These are phyloP conservation scores for Fraxinus greggii DNA, from an alignment of 305 asterid species.

Conservation along the genomic window DNA sequence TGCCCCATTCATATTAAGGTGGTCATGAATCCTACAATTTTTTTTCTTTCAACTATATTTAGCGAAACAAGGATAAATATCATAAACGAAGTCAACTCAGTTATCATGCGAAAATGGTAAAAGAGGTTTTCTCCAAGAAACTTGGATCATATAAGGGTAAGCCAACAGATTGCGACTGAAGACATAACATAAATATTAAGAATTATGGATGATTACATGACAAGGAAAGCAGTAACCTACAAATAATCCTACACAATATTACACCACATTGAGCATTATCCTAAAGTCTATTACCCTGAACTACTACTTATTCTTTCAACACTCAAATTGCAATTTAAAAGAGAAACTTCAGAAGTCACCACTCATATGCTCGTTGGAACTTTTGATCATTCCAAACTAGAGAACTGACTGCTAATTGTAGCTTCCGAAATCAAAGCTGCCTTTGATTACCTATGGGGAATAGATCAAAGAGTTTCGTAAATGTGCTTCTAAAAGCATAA, in stretches of 20 bases:
- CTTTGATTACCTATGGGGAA: background rate
- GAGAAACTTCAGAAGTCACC: background rate
- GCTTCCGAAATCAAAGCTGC: background rate
- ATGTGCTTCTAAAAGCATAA: background rate
- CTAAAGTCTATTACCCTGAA: background rate
- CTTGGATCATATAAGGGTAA: background rate
- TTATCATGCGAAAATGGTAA: background rate
- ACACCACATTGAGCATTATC: background rate
- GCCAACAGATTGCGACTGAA: background rate
- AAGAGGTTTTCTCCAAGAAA: background rate
- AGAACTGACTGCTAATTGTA: background rate
- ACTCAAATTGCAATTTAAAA: background rate
- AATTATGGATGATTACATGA: background rate
- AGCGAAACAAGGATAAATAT: background rate
- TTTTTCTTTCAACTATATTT: background rate
- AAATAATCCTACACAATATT: background rate
- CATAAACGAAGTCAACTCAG: background rate
- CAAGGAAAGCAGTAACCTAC: background rate
- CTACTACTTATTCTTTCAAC: background rate
- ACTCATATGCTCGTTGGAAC: background rate
- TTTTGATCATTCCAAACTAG: background rate
- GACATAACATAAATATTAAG: background rate
- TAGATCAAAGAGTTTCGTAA: background rate
- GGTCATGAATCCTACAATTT: background rate
- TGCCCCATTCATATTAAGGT: slow-evolving; percentile 38